phyloP scores from a whole-genome alignment of 148 eudicot genomes.

The Bassia scoparia region DNA sequence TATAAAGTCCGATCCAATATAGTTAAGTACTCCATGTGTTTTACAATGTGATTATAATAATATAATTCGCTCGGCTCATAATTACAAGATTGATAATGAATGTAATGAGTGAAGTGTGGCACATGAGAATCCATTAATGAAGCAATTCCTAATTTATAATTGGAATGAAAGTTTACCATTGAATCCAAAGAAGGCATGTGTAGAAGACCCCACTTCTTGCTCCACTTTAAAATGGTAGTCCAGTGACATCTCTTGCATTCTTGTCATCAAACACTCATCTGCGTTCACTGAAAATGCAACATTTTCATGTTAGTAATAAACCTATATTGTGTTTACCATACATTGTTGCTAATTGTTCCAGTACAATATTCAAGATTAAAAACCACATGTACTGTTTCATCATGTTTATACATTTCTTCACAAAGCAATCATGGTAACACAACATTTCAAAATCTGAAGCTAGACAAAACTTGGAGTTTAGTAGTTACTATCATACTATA shows the following conservation, averaged over 20 bases:
- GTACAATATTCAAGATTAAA: no score
- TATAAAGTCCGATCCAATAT: no score
- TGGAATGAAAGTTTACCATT: constrained; percentile 45
- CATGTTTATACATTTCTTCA: no score
- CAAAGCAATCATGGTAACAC: no score
- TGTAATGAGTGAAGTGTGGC: background rate
- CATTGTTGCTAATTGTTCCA: no score
- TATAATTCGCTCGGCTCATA: background rate
- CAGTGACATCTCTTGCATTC: constrained; percentile 98
- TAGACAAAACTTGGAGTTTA: no score
- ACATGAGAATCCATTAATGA: background rate
- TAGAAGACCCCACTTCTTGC: constrained; percentile 96
- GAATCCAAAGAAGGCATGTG: constrained; percentile 97
- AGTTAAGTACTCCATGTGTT: no score
- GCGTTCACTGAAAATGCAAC: constrained; percentile 56
- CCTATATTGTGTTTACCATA: no score
- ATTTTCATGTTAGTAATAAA: constrained; percentile 10
- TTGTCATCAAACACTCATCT: constrained; percentile 83
- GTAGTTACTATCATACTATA: no score
- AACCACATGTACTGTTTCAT: background rate
- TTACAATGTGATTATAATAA: no score
- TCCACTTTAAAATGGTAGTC: constrained; percentile 95
- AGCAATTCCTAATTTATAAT: background rate
- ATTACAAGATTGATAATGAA: background rate
- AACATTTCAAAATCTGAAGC: no score